phyloP scores from a whole-genome alignment of 192 early-diverging fungal species.

The Backusella westeae region DNA sequence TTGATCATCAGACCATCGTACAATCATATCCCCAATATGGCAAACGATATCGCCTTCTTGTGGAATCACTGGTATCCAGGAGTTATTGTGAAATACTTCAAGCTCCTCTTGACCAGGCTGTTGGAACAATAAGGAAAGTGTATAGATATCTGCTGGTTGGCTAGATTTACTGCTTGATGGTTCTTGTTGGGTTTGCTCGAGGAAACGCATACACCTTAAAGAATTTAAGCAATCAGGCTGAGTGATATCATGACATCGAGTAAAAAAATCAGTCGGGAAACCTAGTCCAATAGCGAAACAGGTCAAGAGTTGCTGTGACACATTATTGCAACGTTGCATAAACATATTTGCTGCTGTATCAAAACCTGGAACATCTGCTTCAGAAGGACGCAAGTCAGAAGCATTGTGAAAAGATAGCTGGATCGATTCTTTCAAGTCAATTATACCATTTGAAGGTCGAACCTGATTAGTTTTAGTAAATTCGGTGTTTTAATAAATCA shows the following conservation, averaged over 20 bases:
- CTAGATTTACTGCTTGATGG: background rate
- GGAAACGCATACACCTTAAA: conserved; percentile 19
- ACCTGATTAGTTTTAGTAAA: conserved; percentile 7
- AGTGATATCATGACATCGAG: conserved; percentile 27
- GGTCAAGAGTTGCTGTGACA: conserved; percentile 25
- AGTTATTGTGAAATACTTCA: conserved; percentile 13
- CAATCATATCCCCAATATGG: conserved; percentile 38
- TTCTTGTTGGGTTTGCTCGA: background rate
- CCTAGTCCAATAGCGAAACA: conserved; percentile 29
- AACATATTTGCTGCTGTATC: conserved; percentile 9
- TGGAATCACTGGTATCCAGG: conserved; percentile 23
- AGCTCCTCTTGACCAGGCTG: conserved; percentile 18
- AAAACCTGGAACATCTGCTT: conserved; percentile 28
- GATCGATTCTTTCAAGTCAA: conserved; percentile 28
- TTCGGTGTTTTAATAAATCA: background rate
- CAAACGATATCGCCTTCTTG: conserved; percentile 30
- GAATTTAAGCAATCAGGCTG: conserved; percentile 30
- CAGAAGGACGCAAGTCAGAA: conserved; percentile 20
- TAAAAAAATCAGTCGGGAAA: conserved; percentile 32
- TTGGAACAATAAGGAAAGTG: conserved; percentile 26
- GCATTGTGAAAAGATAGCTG: conserved; percentile 27
- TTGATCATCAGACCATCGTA: conserved; percentile 35
- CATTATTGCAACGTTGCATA: conserved; percentile 27
- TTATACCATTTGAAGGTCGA: conserved; percentile 2
- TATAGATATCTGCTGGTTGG: conserved; percentile 16